Percentiles rank a stretch among this genome's conserved stretches.
These are phyloP conservation scores for Abelmoschus esculentus DNA, from an alignment of 345 rosid genomes.

Conservation along the genomic window DNA sequence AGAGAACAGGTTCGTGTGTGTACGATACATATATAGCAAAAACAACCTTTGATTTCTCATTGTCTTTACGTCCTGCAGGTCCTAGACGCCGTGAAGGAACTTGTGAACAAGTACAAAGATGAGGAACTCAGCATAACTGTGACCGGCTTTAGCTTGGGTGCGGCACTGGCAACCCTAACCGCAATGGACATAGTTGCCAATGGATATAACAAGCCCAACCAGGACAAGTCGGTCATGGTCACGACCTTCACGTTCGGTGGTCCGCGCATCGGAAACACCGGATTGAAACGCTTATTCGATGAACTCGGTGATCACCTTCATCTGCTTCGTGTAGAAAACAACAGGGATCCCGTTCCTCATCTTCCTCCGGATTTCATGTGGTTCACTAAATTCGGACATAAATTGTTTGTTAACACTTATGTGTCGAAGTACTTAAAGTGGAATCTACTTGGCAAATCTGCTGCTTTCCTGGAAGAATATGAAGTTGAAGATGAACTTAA, in stretches of 20 bases:
- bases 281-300: slow-evolving; percentile 22
- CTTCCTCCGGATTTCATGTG: no score
- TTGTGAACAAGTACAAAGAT: slow-evolving; percentile 38
- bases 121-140: slow-evolving; percentile 61
- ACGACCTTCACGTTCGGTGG: slow-evolving; percentile 52
- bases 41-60: not conserved
- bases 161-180: slow-evolving; percentile 46
- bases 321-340: not conserved
- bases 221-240: slow-evolving; percentile 30
- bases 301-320: not conserved
- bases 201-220: slow-evolving; percentile 32
- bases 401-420: no score
- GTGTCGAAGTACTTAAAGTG: no score
- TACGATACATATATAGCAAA: no score
- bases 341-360: not conserved
- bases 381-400: no score
- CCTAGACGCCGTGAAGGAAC: slow-evolving; percentile 32
- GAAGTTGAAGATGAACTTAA: no score
- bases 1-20: slow-evolving; percentile 26
- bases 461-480: no score
- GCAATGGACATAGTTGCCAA: slow-evolving; percentile 54
- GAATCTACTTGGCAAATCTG: no score
- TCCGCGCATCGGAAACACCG: slow-evolving; percentile 53
- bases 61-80: slow-evolving; percentile 12
- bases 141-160: slow-evolving; percentile 61